A percentile compares a stretch with the other conserved stretches of the same genome.
These are phyloP conservation scores for Alternaria ventricosa DNA, from an alignment of 2,329 filamentous ascomycete genomes.

Conservation along the genomic window DNA sequence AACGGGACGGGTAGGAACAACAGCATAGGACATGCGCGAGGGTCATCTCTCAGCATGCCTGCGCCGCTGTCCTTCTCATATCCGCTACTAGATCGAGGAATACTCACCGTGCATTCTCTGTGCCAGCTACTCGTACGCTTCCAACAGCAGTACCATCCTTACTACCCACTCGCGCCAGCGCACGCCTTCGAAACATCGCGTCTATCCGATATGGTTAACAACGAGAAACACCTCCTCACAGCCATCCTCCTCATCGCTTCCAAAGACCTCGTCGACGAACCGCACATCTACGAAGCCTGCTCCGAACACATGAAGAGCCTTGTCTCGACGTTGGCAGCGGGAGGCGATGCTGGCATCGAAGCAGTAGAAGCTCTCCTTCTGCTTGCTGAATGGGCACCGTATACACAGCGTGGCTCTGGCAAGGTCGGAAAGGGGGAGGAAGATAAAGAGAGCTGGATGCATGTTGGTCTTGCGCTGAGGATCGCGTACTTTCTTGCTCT, in stretches of 20 bases:
- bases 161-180: constrained; percentile 70
- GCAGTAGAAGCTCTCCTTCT: constrained; percentile 73
- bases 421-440: constrained; percentile 74
- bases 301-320: constrained; percentile 73
- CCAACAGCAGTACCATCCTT: constrained; percentile 70
- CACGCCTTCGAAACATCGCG: constrained; percentile 63
- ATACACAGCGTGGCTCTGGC: constrained; percentile 66
- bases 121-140: constrained; percentile 64
- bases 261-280: constrained; percentile 71
- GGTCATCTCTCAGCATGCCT: constrained; percentile 19
- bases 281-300: constrained; percentile 69
- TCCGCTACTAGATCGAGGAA: constrained; percentile 50
- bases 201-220: constrained; percentile 63
- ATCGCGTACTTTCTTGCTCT: constrained; percentile 74
- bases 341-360: constrained; percentile 71
- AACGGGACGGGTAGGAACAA: constrained; percentile 14
- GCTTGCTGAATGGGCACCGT: constrained; percentile 76
- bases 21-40: constrained; percentile 18
- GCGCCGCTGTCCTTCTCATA: constrained; percentile 51
- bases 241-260: constrained; percentile 74
- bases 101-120: constrained; percentile 55
- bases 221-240: constrained; percentile 71
- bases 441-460: constrained; percentile 78
- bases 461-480: constrained; percentile 72
- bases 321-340: constrained; percentile 70